phyloP scores from a whole-genome alignment of 352 stramenopile species.

The Achlya hypogyna region DNA sequence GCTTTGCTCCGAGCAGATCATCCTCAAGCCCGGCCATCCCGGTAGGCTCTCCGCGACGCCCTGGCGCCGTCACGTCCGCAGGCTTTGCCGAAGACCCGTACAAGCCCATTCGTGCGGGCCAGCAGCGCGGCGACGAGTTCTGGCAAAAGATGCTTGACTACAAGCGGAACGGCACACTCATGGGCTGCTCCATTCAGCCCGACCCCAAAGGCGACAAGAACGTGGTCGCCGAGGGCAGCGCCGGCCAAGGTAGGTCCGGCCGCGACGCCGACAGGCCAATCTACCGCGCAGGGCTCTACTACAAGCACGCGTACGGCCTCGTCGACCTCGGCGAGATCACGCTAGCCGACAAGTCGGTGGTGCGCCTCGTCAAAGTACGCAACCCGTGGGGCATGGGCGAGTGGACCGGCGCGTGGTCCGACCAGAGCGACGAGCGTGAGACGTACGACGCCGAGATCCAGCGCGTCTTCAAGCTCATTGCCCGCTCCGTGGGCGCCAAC shows the following conservation, averaged over 20 bases:
- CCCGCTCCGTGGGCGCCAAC: conserved; percentile 52
- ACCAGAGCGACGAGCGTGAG: conserved; percentile 61
- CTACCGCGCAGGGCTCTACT: conserved; percentile 39
- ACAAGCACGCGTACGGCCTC: conserved; percentile 83
- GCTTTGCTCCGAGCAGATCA: conserved; percentile 82
- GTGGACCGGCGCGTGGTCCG: conserved; percentile 83
- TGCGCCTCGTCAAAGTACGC: conserved; percentile 70
- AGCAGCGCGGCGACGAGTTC: conserved; percentile 55
- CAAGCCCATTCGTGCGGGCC: conserved; percentile 27
- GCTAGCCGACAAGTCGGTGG: conserved; percentile 34
- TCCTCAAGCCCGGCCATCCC: conserved; percentile 72
- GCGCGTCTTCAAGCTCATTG: conserved; percentile 62
- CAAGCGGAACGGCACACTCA: conserved; percentile 75
- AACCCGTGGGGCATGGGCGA: conserved; percentile 90
- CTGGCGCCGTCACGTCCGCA: neutral
- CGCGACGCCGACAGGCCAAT: neutral
- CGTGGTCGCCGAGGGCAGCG: conserved; percentile 54
- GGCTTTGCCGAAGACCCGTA: conserved; percentile 70
- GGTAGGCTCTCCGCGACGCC: neutral
- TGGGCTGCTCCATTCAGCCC: conserved; percentile 88
- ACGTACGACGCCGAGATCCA: conserved; percentile 76
- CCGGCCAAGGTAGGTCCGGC: conserved; percentile 39
- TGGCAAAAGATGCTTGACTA: conserved; percentile 73
- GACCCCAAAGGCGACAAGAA: conserved; percentile 45
- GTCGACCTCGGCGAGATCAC: conserved; percentile 69